phyloP scores from a whole-genome alignment of 768 basidiomycete genomes.

The Cubamyces sp. region DNA sequence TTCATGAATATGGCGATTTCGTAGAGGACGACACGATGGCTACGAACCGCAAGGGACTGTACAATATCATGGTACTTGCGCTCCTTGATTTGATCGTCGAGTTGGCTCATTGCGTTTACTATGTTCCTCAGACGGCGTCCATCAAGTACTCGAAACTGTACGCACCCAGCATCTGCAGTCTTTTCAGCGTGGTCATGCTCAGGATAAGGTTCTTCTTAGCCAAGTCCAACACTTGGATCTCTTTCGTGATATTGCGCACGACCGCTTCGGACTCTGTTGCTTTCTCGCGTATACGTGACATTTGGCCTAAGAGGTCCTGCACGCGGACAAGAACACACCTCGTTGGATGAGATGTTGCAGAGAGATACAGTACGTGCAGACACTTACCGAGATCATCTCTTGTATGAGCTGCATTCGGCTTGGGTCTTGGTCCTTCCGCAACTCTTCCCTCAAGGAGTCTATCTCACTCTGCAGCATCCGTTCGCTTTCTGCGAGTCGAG shows the following conservation, averaged over 20 bases:
- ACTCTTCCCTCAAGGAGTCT: slow-evolving; percentile 62
- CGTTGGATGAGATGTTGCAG: neutral
- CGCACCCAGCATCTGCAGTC: slow-evolving; percentile 93
- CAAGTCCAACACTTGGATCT: slow-evolving; percentile 92
- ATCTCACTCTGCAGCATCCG: slow-evolving; percentile 74
- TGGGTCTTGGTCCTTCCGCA: slow-evolving; percentile 83
- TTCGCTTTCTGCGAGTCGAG: slow-evolving; percentile 70
- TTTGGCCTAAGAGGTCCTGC: slow-evolving; percentile 92
- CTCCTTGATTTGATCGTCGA: slow-evolving; percentile 78
- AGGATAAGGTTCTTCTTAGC: slow-evolving; percentile 92
- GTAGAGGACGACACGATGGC: neutral
- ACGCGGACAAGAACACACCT: neutral
- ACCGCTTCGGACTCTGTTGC: slow-evolving; percentile 97
- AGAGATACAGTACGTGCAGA: neutral
- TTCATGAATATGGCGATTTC: neutral
- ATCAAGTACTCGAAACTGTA: slow-evolving; percentile 8
- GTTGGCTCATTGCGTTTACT: slow-evolving; percentile 84
- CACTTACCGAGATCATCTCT: slow-evolving; percentile 89
- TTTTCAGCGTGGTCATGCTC: slow-evolving; percentile 88
- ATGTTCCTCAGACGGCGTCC: neutral
- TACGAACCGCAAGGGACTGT: slow-evolving; percentile 74
- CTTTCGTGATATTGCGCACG: slow-evolving; percentile 92
- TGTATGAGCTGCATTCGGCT: slow-evolving; percentile 89
- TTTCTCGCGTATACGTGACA: slow-evolving; percentile 95
- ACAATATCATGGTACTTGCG: slow-evolving; percentile 84